phyloP scores from a whole-genome alignment of 495 filamentous ascomycete genomes.

The Jackrogersella minutella region DNA sequence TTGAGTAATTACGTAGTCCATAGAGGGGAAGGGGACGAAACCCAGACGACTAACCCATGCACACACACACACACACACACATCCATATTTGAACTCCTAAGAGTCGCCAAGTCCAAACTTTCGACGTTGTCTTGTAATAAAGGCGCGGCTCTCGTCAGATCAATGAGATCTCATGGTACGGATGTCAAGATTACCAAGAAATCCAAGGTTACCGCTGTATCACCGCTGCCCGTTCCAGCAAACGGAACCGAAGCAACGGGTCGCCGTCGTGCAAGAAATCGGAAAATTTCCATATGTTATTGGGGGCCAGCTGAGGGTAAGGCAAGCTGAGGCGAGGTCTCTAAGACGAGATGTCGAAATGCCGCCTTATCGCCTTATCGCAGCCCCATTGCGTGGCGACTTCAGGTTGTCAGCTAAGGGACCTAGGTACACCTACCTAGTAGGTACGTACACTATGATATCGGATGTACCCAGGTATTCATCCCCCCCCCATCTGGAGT shows the following conservation, averaged over 20 bases:
- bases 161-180: background rate
- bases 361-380: conserved; percentile 37
- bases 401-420: conserved; percentile 16
- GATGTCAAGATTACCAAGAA: conserved; percentile 9
- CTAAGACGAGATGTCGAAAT: conserved; percentile 13
- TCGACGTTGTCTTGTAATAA: background rate
- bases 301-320: conserved; percentile 48
- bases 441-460: background rate
- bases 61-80: too few species aligned
- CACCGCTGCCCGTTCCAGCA: background rate
- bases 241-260: background rate
- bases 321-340: conserved; percentile 36
- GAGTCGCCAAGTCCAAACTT: background rate
- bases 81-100: background rate
- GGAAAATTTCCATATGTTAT: conserved; percentile 13
- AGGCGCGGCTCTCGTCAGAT: background rate
- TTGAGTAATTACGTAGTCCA: background rate
- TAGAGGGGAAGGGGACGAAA: too few species aligned
- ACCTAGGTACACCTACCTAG: conserved; percentile 11
- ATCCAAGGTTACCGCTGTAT: background rate
- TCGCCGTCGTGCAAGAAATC: conserved; percentile 20
- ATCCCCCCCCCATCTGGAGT: background rate
- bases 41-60: background rate
- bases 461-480: conserved; percentile 10
- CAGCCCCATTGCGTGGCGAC: conserved; percentile 22